Evolutionary conservation across 2,329 filamentous ascomycete genomes (phyloP).

Genomic region (Xylaria sp.): DNA sequence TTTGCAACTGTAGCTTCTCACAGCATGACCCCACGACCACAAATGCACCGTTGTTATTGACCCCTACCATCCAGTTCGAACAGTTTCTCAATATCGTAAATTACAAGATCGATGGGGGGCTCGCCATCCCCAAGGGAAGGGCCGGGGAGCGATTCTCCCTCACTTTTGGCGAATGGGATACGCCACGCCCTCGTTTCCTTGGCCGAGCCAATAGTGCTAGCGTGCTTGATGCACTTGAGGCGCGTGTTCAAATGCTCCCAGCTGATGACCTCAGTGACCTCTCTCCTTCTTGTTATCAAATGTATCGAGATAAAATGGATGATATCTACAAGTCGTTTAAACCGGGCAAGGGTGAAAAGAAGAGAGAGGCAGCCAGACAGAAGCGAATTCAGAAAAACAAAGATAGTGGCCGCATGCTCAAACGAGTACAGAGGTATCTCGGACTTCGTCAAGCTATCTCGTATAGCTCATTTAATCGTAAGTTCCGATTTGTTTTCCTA

Average conservation of each 20-base stretch:
- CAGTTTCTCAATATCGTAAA: slow-evolving; percentile 74
- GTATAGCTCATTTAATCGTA: slow-evolving; percentile 16
- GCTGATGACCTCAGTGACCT: slow-evolving; percentile 51
- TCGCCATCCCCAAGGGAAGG: slow-evolving; percentile 67
- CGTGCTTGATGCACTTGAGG: slow-evolving; percentile 47
- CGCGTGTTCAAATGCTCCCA: slow-evolving; percentile 51
- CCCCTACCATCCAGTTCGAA: slow-evolving; percentile 73
- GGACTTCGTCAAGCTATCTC: slow-evolving; percentile 63
- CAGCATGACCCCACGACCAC: slow-evolving; percentile 59
- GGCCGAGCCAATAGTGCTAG: slow-evolving; percentile 63
- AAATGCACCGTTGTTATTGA: slow-evolving; percentile 69
- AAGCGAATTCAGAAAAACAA: slow-evolving; percentile 62
- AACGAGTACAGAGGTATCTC: slow-evolving; percentile 75
- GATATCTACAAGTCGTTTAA: slow-evolving; percentile 61
- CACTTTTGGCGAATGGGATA: slow-evolving; percentile 68
- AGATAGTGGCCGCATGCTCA: slow-evolving; percentile 65
- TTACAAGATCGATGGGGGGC: slow-evolving; percentile 59
- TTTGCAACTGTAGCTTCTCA: slow-evolving; percentile 24
- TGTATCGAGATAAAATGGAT: slow-evolving; percentile 65
- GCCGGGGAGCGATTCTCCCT: slow-evolving; percentile 67
- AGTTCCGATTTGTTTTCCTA: slow-evolving; percentile 1
- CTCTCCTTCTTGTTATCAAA: slow-evolving; percentile 52
- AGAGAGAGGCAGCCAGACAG: slow-evolving; percentile 55
- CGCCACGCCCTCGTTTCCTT: slow-evolving; percentile 74
- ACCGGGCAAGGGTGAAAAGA: slow-evolving; percentile 56